Base-by-base conservation (phyloP, 345 rosid species). In the Raphanus raphanistrum region DNA sequence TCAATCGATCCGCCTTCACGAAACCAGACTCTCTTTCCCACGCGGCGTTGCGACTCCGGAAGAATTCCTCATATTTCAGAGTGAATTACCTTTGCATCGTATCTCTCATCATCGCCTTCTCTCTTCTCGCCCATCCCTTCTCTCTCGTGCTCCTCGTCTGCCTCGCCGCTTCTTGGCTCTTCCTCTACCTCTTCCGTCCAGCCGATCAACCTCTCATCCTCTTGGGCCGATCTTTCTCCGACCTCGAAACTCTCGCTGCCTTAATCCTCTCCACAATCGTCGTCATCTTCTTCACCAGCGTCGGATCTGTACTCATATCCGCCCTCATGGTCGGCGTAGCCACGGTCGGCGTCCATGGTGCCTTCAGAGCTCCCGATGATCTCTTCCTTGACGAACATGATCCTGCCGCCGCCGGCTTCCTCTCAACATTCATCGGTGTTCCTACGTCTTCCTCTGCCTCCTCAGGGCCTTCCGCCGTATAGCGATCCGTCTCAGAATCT, bases 371-470 rank as follows among this genome's bases (percentile, higher is more conserved):
- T 36, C 84, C 91, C 0, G 87, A 89, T 63, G 86, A 87, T 72
- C 86, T 89, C 58, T 89, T 89, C 82, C 76, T 89, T 76, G 89
- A 87, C 58, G 89, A 86, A 43, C 89, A 87, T 75, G 93, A 89
- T 71, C 81, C 87, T 66, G 82, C 87, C 12, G 78, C 84, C 54
- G 78, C 73, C 21, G 90, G 93, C 8, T 84, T 89, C 80, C 63
- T 89, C 64, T 86, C 93, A 21, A 21, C 21, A 0, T 82, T 89
- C 72, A 80, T 86, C 16, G 89, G 90, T 59, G 86, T 86, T 8
- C 80, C 87, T n/a, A 76, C 89, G 8, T 65, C 83, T 50, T 11
- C 81, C 36, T 75, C 87, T 15, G 81, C 79, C 13, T 52, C 63
- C 31, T 16, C 61, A 60, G 73, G 38, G 15, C 68, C 68, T 66